Evolutionary conservation across 2,329 filamentous ascomycete species (phyloP).

Genomic region (Pseudogymnoascus sp.): DNA sequence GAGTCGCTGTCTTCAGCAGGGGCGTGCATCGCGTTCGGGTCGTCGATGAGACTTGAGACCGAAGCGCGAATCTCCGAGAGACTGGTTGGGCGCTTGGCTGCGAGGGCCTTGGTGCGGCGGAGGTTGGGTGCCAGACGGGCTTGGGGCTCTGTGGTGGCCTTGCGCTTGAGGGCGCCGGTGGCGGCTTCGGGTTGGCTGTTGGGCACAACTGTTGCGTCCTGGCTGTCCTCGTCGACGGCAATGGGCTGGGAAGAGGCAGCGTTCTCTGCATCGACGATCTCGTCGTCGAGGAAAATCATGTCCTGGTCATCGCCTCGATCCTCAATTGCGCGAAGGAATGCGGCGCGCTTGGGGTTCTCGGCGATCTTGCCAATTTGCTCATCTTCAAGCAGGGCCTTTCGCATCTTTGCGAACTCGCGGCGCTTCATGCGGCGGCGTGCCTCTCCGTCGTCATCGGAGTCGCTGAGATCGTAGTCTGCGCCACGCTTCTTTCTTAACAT

Average conservation of each 20-base stretch:
- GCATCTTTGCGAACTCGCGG: slow-evolving; percentile 83
- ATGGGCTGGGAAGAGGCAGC: slow-evolving; percentile 29
- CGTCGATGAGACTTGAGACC: slow-evolving; percentile 75
- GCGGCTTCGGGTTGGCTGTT: slow-evolving; percentile 42
- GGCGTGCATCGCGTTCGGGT: slow-evolving; percentile 43
- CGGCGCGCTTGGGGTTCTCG: slow-evolving; percentile 78
- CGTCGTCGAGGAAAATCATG: slow-evolving; percentile 62
- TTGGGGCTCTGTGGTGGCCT: slow-evolving; percentile 34
- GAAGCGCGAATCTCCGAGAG: slow-evolving; percentile 77
- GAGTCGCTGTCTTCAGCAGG: slow-evolving; percentile 45
- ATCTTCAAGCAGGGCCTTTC: slow-evolving; percentile 77
- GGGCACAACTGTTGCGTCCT: slow-evolving; percentile 30
- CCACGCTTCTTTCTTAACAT: slow-evolving; percentile 76
- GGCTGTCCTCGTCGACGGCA: slow-evolving; percentile 23
- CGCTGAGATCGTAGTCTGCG: slow-evolving; percentile 75
- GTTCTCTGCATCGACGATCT: slow-evolving; percentile 33
- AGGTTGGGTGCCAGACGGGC: slow-evolving; percentile 52
- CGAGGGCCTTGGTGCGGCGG: slow-evolving; percentile 49
- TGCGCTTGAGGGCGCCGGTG: slow-evolving; percentile 34
- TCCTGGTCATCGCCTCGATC: slow-evolving; percentile 66
- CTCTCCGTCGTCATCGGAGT: slow-evolving; percentile 83
- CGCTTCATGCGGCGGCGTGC: slow-evolving; percentile 73
- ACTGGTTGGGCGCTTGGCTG: slow-evolving; percentile 60
- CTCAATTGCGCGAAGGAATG: slow-evolving; percentile 85
- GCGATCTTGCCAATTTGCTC: slow-evolving; percentile 88